Conservation (phyloP, 768 basidiomycete genomes). For the Hysterangium stoloniferum region DNA sequence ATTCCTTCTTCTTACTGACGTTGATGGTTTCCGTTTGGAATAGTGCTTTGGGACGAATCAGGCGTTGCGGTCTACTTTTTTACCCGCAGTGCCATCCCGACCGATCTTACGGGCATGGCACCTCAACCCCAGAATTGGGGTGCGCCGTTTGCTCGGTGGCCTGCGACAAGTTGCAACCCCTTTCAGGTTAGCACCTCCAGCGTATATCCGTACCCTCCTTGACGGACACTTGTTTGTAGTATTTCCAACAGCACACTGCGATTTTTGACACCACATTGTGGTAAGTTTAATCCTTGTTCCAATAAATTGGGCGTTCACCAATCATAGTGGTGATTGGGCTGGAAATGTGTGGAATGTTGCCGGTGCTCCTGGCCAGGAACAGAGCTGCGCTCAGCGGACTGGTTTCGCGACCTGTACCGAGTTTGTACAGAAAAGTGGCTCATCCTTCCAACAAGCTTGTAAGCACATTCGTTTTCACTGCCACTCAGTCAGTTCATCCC, state of each 20-base stretch:
- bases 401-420: constrained; percentile 75
- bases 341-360: constrained; percentile 63
- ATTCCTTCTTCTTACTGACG: constrained; percentile 5
- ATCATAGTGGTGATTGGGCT: constrained; percentile 80
- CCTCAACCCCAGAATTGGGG: constrained; percentile 78
- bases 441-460: constrained; percentile 72
- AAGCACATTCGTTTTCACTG: constrained; percentile 27
- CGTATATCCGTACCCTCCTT: too few relatives aligned
- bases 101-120: constrained; percentile 64
- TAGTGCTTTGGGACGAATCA: constrained; percentile 67
- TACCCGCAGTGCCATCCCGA: constrained; percentile 61
- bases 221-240: constrained; percentile 30
- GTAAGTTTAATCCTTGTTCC: too few relatives aligned
- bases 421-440: constrained; percentile 68
- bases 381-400: constrained; percentile 79
- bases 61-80: constrained; percentile 85
- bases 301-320: too few relatives aligned
- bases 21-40: neutral
- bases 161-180: constrained; percentile 65
- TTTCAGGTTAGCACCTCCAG: constrained; percentile 30
- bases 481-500: constrained; percentile 1
- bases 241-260: constrained; percentile 66
- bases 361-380: constrained; percentile 76
- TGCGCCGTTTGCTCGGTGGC: constrained; percentile 69
- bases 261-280: constrained; percentile 88